Conservation (phyloP, 371 early-diverging fungal genomes). For the Mortierella sp. region DNA sequence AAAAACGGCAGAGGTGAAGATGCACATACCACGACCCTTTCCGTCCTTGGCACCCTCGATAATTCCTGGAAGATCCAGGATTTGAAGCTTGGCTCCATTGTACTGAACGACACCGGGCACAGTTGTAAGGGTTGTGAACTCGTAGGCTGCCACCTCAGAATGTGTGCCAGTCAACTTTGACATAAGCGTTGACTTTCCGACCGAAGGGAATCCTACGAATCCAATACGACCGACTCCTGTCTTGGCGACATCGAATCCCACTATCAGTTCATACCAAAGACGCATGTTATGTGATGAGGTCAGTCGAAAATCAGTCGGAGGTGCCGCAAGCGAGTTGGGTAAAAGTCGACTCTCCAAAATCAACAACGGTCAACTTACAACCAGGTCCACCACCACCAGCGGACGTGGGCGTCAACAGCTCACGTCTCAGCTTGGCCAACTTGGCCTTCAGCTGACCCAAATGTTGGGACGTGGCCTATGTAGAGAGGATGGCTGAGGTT, state of each 20-base stretch:
- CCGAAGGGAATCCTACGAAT: constrained; percentile 96
- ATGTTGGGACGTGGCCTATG: constrained; percentile 94
- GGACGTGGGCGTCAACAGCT: constrained; percentile 89
- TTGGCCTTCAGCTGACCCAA: constrained; percentile 99
- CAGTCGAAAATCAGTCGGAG: too few species aligned
- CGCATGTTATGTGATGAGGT: neutral
- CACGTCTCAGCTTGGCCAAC: constrained; percentile 95
- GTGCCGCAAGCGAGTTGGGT: too few species aligned
- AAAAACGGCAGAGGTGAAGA: too few species aligned
- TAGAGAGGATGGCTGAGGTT: too few species aligned
- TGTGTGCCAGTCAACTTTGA: constrained; percentile 97
- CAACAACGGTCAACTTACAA: constrained; percentile 52
- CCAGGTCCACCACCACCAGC: constrained; percentile 86
- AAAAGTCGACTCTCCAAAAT: too few species aligned
- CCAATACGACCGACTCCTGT: constrained; percentile 98
- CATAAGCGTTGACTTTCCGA: constrained; percentile 98
- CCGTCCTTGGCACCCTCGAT: constrained; percentile 99
- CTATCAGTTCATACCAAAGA: constrained; percentile 44
- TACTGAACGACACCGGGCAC: constrained; percentile 97
- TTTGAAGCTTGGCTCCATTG: constrained; percentile 98
- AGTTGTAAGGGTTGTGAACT: constrained; percentile 99
- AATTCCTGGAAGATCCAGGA: constrained; percentile 90
- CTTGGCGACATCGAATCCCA: constrained; percentile 96
- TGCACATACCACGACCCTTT: constrained; percentile 93
- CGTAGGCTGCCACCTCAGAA: constrained; percentile 97